phyloP scores from a whole-genome alignment of 176 grass and related monocot genomes.

The Raddia guianensis region DNA sequence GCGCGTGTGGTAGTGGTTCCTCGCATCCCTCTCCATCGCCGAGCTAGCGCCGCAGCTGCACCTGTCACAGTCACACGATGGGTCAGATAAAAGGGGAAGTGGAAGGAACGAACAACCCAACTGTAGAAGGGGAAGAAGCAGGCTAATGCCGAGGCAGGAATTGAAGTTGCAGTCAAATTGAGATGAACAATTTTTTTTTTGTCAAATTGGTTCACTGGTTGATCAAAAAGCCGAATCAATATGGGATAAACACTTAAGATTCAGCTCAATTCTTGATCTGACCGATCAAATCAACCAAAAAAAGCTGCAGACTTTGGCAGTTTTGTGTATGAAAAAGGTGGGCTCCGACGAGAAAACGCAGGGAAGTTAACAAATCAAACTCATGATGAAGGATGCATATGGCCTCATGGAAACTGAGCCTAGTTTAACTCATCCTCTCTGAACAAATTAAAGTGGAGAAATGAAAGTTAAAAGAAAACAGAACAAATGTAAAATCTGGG shows the following conservation, averaged over 20 bases:
- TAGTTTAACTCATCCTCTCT: slow-evolving; percentile 10
- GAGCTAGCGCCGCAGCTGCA: slow-evolving; percentile 16
- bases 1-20: slow-evolving; percentile 85
- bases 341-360: not conserved
- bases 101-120: not conserved
- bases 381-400: not conserved
- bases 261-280: slow-evolving; percentile 25
- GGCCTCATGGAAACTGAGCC: not conserved
- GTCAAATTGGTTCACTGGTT: not conserved
- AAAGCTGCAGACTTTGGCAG: not conserved
- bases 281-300: slow-evolving; percentile 16
- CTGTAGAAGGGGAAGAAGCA: not conserved
- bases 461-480: not conserved
- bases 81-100: not conserved
- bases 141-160: not conserved
- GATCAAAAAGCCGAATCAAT: not conserved
- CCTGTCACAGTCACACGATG: not conserved
- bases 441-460: not conserved
- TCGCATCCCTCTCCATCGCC: slow-evolving; percentile 71
- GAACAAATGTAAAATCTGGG: not conserved
- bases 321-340: not conserved
- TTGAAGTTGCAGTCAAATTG: slow-evolving; percentile 7
- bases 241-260: not conserved
- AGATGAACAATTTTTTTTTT: slow-evolving; percentile 15
- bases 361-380: slow-evolving; percentile 25